Conservation (phyloP, 208 protist species). For the Trichomonas vaginalis region DNA sequence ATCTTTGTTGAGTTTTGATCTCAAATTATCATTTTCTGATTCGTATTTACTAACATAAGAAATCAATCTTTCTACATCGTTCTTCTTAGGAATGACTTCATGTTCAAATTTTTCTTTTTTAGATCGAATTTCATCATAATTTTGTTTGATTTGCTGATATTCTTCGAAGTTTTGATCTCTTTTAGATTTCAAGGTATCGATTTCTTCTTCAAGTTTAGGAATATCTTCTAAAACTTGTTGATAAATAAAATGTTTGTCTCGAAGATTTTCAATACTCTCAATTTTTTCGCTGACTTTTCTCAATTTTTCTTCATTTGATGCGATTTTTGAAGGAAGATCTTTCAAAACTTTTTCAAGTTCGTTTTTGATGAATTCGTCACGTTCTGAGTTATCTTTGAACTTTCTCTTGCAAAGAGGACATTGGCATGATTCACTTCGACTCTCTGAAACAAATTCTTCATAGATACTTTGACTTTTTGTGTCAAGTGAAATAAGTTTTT, state of each 20-base stretch:
- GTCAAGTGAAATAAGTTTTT: background rate
- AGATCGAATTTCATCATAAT: too few relatives aligned
- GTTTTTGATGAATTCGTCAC: background rate
- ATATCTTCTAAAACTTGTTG: background rate
- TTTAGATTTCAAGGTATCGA: background rate
- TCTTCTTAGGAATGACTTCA: too few relatives aligned
- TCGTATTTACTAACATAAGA: too few relatives aligned
- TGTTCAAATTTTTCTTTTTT: too few relatives aligned
- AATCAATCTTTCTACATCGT: too few relatives aligned
- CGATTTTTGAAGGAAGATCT: background rate
- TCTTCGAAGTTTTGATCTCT: too few relatives aligned
- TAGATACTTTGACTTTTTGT: background rate
- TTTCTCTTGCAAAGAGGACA: background rate
- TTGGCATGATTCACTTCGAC: background rate
- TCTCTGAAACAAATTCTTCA: background rate
- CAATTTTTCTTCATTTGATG: background rate
- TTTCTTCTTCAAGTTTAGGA: background rate
- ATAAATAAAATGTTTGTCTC: too few relatives aligned
- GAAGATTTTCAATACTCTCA: background rate
- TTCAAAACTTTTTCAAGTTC: background rate
- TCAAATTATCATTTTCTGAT: too few relatives aligned
- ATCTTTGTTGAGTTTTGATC: too few relatives aligned
- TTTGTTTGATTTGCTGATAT: too few relatives aligned
- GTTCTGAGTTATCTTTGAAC: background rate
- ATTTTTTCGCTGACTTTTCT: background rate